These are phyloP conservation scores for Suillus ampliporus DNA, from an alignment of 768 basidiomycete species.

Conservation along the genomic window DNA sequence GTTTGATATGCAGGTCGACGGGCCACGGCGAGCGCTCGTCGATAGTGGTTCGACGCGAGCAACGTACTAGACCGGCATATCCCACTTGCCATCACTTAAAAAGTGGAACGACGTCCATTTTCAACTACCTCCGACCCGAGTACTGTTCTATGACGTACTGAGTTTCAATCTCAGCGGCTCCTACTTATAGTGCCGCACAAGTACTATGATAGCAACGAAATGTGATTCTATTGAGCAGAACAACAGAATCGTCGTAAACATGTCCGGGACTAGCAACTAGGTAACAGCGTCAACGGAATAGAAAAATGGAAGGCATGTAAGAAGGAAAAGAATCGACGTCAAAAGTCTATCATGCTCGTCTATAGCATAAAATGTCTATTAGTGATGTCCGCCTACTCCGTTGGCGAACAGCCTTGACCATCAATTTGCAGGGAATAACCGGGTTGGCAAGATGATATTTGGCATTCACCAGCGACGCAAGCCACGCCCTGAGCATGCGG, in stretches of 20 bases:
- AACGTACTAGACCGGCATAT: neutral
- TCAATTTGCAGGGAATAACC: conserved; percentile 26
- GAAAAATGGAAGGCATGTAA: neutral
- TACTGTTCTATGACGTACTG: neutral
- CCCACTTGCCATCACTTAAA: neutral
- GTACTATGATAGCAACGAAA: too few species aligned
- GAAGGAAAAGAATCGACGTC: neutral
- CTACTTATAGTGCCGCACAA: too few species aligned
- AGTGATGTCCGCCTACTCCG: conserved; percentile 1
- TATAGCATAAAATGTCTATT: neutral
- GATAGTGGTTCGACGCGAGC: conserved; percentile 3
- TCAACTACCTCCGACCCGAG: conserved; percentile 11
- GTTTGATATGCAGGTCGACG: neutral
- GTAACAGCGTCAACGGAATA: neutral
- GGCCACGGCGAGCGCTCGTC: neutral
- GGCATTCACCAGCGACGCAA: conserved; percentile 32
- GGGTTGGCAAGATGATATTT: conserved; percentile 29
- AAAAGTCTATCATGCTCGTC: neutral
- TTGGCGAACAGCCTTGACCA: conserved; percentile 23
- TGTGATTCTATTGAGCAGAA: neutral
- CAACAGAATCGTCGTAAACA: conserved; percentile 1
- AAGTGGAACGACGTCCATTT: conserved; percentile 16
- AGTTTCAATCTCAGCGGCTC: conserved; percentile 10
- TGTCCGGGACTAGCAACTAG: neutral
- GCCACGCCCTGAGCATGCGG: conserved; percentile 29